Conservation (phyloP, 2,329 filamentous ascomycete species). For the Fusarium sp. region DNA sequence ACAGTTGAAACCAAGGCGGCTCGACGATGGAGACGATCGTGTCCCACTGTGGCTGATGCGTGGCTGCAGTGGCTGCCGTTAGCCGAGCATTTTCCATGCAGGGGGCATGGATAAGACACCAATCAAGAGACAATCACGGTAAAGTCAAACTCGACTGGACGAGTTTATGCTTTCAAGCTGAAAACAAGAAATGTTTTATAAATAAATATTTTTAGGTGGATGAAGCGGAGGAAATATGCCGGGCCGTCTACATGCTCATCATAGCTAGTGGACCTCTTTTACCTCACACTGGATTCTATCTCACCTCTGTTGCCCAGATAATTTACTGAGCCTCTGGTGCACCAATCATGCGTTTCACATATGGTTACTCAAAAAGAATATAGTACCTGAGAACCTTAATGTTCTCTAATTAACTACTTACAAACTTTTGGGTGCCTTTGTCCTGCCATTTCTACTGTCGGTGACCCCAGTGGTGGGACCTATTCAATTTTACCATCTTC, state of each 20-base stretch:
- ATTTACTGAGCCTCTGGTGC: neutral
- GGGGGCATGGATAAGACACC: neutral
- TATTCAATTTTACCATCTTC: neutral
- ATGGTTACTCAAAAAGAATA: neutral
- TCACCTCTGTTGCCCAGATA: neutral
- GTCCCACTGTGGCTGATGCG: constrained; percentile 43
- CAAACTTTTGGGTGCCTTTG: neutral
- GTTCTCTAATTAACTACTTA: neutral
- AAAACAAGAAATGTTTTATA: neutral
- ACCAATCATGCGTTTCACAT: neutral
- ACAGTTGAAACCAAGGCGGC: constrained; percentile 39
- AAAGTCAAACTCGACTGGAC: neutral
- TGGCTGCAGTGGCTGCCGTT: constrained; percentile 32
- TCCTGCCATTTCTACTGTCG: neutral
- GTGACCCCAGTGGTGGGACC: neutral
- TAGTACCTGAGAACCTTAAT: neutral
- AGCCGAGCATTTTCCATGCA: constrained; percentile 41
- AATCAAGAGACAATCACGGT: neutral
- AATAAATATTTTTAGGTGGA: neutral
- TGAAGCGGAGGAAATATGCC: neutral
- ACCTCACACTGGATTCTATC: neutral
- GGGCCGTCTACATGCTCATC: neutral
- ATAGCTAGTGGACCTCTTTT: neutral
- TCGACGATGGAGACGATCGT: constrained; percentile 35
- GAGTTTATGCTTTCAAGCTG: neutral